Conservation (phyloP, 1,284 basidiomycete species). For the Ustilago curta region DNA sequence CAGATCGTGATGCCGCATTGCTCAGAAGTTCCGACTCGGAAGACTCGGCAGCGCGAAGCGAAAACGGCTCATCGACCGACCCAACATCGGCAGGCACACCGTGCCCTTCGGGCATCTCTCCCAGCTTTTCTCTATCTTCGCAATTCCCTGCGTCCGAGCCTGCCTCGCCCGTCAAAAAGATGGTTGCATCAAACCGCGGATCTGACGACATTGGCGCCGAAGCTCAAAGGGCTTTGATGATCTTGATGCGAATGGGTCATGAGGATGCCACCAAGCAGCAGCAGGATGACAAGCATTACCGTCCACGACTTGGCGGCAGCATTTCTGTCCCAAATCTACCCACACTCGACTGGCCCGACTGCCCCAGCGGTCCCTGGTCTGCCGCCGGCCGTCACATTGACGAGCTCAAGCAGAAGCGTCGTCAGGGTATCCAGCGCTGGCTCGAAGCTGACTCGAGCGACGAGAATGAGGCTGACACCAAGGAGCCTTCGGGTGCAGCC, state of each 20-base stretch:
- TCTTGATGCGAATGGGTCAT: conserved; percentile 21
- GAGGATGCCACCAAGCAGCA: conserved; percentile 14
- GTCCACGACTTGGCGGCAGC: conserved; percentile 43
- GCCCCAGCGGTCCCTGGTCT: conserved; percentile 48
- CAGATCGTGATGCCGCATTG: conserved; percentile 33
- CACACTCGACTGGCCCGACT: conserved; percentile 54
- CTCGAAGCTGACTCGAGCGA: conserved; percentile 48
- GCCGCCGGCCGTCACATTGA: conserved; percentile 46
- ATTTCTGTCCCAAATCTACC: conserved; percentile 27
- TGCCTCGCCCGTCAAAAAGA: conserved; percentile 42
- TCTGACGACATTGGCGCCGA: conserved; percentile 23
- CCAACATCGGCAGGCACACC: conserved; percentile 51
- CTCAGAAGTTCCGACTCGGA: conserved; percentile 45
- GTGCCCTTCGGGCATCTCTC: conserved; percentile 44
- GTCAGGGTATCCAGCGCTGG: conserved; percentile 44
- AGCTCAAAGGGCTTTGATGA: conserved; percentile 28
- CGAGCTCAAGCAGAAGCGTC: conserved; percentile 41
- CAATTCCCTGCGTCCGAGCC: conserved; percentile 56
- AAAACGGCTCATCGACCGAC: conserved; percentile 42
- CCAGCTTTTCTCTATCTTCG: conserved; percentile 54
- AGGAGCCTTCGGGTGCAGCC: conserved; percentile 19
- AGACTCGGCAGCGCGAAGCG: conserved; percentile 47
- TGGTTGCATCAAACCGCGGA: conserved; percentile 5
- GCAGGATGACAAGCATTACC: conserved; percentile 20
- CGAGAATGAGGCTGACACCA: conserved; percentile 26